These are phyloP conservation scores for Paracorniculantispora psalliotae DNA, from an alignment of 2,329 filamentous ascomycete genomes.

Conservation along the genomic window DNA sequence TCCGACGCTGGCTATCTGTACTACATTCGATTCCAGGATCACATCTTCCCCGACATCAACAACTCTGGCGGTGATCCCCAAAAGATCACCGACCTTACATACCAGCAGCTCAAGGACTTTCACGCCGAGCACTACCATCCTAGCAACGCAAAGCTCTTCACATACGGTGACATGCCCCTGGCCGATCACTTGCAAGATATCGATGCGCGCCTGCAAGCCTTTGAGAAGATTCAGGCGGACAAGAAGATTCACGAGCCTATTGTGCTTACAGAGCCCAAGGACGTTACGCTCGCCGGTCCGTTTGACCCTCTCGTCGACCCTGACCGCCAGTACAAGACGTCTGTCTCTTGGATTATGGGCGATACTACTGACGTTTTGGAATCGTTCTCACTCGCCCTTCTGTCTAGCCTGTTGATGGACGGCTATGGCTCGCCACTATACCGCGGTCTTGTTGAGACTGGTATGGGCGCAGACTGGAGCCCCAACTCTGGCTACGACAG, in stretches of 20 bases:
- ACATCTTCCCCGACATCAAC: constrained; percentile 89
- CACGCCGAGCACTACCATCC: constrained; percentile 94
- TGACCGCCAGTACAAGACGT: constrained; percentile 89
- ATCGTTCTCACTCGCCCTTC: constrained; percentile 77
- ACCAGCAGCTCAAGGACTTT: constrained; percentile 82
- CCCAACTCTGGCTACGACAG: constrained; percentile 90
- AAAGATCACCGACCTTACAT: constrained; percentile 92
- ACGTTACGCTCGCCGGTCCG: constrained; percentile 72
- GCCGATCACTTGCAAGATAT: constrained; percentile 75
- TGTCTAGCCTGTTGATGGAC: constrained; percentile 82
- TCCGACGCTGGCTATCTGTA: constrained; percentile 94
- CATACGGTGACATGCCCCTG: constrained; percentile 90
- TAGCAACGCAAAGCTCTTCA: constrained; percentile 93
- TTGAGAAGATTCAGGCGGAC: constrained; percentile 66
- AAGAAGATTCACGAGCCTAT: constrained; percentile 72
- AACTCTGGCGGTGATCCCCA: constrained; percentile 96
- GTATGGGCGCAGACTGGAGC: constrained; percentile 87
- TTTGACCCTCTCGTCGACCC: constrained; percentile 80
- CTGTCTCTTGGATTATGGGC: constrained; percentile 85
- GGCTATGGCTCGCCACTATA: constrained; percentile 95
- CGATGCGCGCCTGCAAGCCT: constrained; percentile 66
- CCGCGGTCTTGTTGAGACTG: constrained; percentile 79
- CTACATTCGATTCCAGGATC: constrained; percentile 92
- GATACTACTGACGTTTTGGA: constrained; percentile 79
- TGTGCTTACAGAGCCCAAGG: constrained; percentile 62